Percentiles rank a stretch among this genome's conserved stretches.
Conservation (phyloP, 129 eudicot species). For the Arctium minus region DNA sequence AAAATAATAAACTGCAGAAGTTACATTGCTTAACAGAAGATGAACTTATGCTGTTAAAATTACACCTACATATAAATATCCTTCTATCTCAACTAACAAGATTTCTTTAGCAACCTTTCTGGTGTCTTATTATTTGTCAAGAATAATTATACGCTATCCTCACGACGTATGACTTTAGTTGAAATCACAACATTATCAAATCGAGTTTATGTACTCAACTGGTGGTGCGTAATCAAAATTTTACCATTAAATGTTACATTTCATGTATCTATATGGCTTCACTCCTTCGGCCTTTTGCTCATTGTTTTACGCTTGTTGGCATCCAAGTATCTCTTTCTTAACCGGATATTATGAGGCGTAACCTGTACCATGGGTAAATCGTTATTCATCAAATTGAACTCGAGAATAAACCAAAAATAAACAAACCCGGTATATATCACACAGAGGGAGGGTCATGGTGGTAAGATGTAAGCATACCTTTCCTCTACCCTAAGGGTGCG, state of each 20-base stretch:
- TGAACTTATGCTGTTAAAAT: neutral
- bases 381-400: neutral
- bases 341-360: conserved; percentile 73
- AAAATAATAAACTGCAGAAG: neutral
- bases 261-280: conserved; percentile 11
- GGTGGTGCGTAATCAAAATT: conserved; percentile 13
- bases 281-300: conserved; percentile 76
- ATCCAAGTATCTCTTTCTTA: conserved; percentile 83
- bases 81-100: neutral
- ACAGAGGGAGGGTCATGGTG: neutral
- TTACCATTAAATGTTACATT: neutral
- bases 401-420: too few relatives aligned
- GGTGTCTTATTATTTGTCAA: conserved; percentile 9
- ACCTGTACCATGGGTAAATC: conserved; percentile 38
- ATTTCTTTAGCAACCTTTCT: neutral
- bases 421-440: neutral
- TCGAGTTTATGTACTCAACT: neutral
- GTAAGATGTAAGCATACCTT: neutral
- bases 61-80: conserved; percentile 5
- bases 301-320: conserved; percentile 70
- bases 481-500: neutral
- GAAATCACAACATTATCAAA: neutral
- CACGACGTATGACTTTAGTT: neutral
- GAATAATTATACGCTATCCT: conserved; percentile 1
- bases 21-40: neutral